phyloP scores from a whole-genome alignment of 306 rosid species.

The Ormosia emarginata region DNA sequence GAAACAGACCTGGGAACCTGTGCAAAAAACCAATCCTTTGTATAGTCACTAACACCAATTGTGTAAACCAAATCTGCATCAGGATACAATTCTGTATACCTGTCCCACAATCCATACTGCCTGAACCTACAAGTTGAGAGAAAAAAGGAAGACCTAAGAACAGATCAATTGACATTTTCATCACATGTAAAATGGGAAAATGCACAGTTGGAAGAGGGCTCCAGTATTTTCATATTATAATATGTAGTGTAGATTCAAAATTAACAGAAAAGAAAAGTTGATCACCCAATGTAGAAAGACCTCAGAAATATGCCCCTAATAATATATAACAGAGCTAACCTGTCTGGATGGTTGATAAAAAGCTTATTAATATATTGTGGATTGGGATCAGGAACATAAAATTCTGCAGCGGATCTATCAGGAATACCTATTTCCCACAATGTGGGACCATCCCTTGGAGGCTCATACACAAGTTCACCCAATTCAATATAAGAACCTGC shows the following conservation, averaged over 20 bases:
- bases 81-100: conserved; percentile 77
- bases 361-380: conserved; percentile 58
- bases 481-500: conserved; percentile 54
- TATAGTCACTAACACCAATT: conserved; percentile 57
- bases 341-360: conserved; percentile 73
- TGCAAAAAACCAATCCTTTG: conserved; percentile 80
- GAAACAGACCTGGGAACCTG: conserved; percentile 68
- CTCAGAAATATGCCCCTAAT: not conserved
- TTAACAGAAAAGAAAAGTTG: not conserved
- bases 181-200: not conserved
- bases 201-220: conserved; percentile 9
- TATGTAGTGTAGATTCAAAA: conserved; percentile 12
- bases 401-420: conserved; percentile 74
- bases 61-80: conserved; percentile 64
- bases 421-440: conserved; percentile 95
- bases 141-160: conserved; percentile 12
- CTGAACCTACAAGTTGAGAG: conserved; percentile 56
- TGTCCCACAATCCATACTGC: conserved; percentile 91
- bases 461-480: conserved; percentile 63
- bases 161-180: conserved; percentile 3
- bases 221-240: not conserved
- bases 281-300: not conserved
- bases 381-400: conserved; percentile 76
- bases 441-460: conserved; percentile 85
- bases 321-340: conserved; percentile 37